Evolutionary conservation across 163 green algal genomes (phyloP).

Genomic region (Volvox carteri): DNA sequence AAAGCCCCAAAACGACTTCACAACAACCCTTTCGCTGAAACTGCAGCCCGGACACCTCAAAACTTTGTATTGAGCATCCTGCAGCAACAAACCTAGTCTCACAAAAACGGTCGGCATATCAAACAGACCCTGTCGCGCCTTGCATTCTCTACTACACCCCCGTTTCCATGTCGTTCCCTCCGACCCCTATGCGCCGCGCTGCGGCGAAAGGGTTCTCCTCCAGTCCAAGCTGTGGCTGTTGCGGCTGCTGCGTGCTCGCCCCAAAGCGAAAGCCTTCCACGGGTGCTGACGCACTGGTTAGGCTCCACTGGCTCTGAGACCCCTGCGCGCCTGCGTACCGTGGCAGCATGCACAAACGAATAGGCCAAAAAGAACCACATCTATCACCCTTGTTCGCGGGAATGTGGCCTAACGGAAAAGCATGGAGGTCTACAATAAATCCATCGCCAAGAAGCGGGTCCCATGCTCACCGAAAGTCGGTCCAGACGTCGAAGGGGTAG

Average conservation of each 20-base stretch:
- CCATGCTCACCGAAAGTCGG: slow-evolving; percentile 38
- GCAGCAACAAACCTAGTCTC: too few species aligned
- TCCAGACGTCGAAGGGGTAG: slow-evolving; percentile 12
- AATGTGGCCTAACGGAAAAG: too few species aligned
- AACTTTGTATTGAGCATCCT: neutral
- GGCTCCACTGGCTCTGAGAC: slow-evolving; percentile 13
- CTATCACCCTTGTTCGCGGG: too few species aligned
- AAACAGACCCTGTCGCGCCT: too few species aligned
- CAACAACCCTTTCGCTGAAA: neutral
- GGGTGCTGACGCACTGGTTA: neutral
- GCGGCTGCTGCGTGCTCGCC: neutral
- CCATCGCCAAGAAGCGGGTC: too few species aligned
- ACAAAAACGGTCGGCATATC: too few species aligned
- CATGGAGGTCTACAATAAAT: neutral
- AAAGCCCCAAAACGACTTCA: neutral
- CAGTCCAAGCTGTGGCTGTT: neutral
- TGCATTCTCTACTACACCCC: slow-evolving; percentile 29
- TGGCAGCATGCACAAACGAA: neutral
- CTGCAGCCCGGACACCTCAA: neutral
- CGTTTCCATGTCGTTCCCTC: slow-evolving; percentile 44
- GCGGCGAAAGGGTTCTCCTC: neutral
- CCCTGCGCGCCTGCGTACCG: slow-evolving; percentile 20
- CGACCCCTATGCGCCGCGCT: neutral
- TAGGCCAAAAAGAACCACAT: neutral
- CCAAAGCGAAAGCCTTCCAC: slow-evolving; percentile 42